phyloP scores from a whole-genome alignment of 176 grass and related monocot species.

The Eremochloa ophiuroides region DNA sequence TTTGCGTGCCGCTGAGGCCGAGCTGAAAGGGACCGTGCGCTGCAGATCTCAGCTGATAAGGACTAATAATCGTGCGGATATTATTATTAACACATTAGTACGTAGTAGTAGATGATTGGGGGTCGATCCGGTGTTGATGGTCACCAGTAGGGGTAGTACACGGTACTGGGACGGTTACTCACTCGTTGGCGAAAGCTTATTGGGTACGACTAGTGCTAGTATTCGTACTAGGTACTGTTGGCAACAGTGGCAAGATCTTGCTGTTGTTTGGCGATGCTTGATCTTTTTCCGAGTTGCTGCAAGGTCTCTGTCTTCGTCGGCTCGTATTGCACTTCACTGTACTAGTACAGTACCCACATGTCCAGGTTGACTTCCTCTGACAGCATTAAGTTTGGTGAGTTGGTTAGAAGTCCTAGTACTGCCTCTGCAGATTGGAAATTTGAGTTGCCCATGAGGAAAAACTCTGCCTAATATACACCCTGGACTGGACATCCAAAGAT shows the following conservation, averaged over 20 bases:
- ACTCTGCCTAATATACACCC: not conserved
- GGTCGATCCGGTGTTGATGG: not conserved
- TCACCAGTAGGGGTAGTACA: not conserved
- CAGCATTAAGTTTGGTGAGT: constrained; percentile 18
- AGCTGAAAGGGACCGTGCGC: not conserved
- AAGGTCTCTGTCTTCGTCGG: not conserved
- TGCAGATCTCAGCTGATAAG: not conserved
- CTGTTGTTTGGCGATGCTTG: not conserved
- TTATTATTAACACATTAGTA: too few species aligned
- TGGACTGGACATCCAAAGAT: not conserved
- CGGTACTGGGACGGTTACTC: not conserved
- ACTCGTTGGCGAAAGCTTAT: too few species aligned
- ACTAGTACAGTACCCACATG: not conserved
- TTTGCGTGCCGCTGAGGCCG: not conserved
- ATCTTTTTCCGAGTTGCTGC: constrained; percentile 22
- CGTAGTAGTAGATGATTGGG: not conserved
- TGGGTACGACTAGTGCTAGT: not conserved
- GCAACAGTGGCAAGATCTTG: constrained; percentile 1
- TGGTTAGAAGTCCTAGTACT: not conserved
- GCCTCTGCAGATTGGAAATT: not conserved
- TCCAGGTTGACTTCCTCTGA: constrained; percentile 27
- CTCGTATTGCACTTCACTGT: not conserved
- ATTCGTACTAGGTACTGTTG: not conserved
- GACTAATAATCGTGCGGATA: constrained; percentile 8
- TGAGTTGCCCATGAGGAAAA: not conserved